These are phyloP conservation scores for Bidens hawaiensis DNA, from an alignment of 140 eudicot genomes.

Conservation along the genomic window DNA sequence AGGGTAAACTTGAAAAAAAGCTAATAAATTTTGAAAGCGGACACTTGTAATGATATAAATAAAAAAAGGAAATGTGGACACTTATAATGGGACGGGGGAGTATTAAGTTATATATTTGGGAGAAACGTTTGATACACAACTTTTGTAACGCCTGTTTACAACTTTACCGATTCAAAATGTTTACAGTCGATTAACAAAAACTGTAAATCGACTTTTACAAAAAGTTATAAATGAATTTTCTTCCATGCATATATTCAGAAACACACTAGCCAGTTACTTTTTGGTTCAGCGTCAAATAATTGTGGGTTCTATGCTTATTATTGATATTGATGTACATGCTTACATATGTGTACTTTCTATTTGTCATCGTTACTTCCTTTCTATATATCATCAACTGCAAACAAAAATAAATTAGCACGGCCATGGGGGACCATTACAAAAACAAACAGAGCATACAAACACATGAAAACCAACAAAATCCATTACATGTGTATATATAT, in stretches of 20 bases:
- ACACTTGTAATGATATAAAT: too few species aligned
- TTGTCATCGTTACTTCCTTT: slow-evolving; percentile 6
- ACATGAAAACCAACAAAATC: not conserved
- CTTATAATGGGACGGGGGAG: too few species aligned
- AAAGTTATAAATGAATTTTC: not conserved
- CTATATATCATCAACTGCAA: not conserved
- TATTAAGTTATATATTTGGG: not conserved
- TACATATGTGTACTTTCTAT: not conserved
- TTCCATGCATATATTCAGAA: not conserved
- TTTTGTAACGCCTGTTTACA: too few species aligned
- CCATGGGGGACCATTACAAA: not conserved
- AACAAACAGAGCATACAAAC: not conserved
- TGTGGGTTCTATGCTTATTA: slow-evolving; percentile 11
- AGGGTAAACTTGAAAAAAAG: too few species aligned
- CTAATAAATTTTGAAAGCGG: too few species aligned
- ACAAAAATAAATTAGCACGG: not conserved
- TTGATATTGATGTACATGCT: not conserved
- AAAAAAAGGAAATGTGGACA: too few species aligned
- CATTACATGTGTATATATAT: too few species aligned
- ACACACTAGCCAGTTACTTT: not conserved
- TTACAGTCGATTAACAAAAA: not conserved
- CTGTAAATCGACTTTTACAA: slow-evolving; percentile 1
- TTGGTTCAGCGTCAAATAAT: not conserved
- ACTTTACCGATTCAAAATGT: not conserved
- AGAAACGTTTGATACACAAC: not conserved